These are phyloP conservation scores for Cyclotella cryptica DNA, from an alignment of 108 stramenopile genomes.

Conservation along the genomic window DNA sequence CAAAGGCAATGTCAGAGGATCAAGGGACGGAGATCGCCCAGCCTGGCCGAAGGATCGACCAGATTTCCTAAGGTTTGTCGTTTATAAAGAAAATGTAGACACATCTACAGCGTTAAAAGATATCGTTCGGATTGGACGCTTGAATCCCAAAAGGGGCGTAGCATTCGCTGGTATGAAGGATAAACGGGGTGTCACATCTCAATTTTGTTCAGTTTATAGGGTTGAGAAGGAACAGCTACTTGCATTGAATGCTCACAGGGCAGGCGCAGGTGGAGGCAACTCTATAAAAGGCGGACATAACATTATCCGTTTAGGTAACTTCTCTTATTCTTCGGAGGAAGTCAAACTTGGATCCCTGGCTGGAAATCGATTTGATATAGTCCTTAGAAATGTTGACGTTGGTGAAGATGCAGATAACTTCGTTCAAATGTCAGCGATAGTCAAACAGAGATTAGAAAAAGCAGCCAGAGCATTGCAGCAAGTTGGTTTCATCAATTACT, in stretches of 20 bases:
- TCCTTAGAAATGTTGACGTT: conserved; percentile 75
- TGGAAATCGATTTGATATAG: conserved; percentile 92
- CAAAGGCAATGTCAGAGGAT: conserved; percentile 17
- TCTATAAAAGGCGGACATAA: conserved; percentile 53
- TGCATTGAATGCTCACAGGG: conserved; percentile 45
- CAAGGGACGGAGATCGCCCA: not conserved
- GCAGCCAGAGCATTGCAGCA: conserved; percentile 65
- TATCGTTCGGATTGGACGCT: conserved; percentile 58
- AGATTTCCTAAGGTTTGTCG: conserved; percentile 82
- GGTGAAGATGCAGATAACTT: conserved; percentile 18
- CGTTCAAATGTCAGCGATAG: conserved; percentile 9
- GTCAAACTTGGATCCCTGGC: conserved; percentile 74
- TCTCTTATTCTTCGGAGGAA: conserved; percentile 72
- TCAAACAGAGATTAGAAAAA: conserved; percentile 46
- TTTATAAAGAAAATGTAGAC: conserved; percentile 92
- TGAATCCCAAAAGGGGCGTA: conserved; percentile 52
- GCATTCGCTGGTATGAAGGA: conserved; percentile 94
- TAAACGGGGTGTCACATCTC: conserved; percentile 90
- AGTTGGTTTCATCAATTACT: conserved; percentile 93
- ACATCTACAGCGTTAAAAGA: conserved; percentile 82
- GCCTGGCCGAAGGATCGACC: conserved; percentile 80
- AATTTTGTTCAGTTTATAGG: conserved; percentile 85
- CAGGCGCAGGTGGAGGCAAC: conserved; percentile 59
- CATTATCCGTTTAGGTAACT: conserved; percentile 78
- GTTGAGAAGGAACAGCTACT: conserved; percentile 70